Conservation (phyloP, 2,329 filamentous ascomycete genomes). For the Zasmidium citrigriseum region DNA sequence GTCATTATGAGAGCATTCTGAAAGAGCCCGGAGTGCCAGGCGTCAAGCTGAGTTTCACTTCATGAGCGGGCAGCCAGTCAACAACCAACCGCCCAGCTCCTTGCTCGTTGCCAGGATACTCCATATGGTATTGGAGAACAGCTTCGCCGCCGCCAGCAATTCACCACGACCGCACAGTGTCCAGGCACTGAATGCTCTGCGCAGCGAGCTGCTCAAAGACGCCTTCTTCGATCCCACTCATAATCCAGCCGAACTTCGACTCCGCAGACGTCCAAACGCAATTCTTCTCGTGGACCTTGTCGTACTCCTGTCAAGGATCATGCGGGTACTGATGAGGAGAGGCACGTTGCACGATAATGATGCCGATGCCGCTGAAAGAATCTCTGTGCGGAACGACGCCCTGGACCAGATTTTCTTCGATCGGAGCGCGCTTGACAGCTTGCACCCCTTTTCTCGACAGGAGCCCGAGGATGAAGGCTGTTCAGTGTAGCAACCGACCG, state of each 20-base stretch:
- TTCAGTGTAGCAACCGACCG: not conserved
- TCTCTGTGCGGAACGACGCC: constrained; percentile 11
- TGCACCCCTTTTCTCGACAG: constrained; percentile 7
- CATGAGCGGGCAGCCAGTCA: not conserved
- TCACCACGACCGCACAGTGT: constrained; percentile 5
- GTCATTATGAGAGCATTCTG: not conserved
- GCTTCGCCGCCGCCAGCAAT: constrained; percentile 8
- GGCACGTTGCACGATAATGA: not conserved
- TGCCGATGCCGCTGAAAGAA: constrained; percentile 9
- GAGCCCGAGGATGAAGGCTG: constrained; percentile 13
- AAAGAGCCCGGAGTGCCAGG: not conserved
- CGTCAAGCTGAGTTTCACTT: not conserved
- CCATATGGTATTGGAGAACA: constrained; percentile 15
- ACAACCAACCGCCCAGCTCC: not conserved
- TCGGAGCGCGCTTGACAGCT: not conserved
- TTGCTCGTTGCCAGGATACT: constrained; percentile 12
- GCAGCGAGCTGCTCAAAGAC: constrained; percentile 12
- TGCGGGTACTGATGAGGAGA: constrained; percentile 11
- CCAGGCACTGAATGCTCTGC: constrained; percentile 5
- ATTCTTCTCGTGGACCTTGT: constrained; percentile 15
- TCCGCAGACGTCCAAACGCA: constrained; percentile 1
- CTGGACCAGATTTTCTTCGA: constrained; percentile 18
- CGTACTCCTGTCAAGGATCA: constrained; percentile 13
- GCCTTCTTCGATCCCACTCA: constrained; percentile 17
- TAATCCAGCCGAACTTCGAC: constrained; percentile 9